Evolutionary conservation across 495 filamentous ascomycete genomes (phyloP), one percentile per base, ranked within the genome.

Genomic region (Daldinia vernicosa): DNA sequence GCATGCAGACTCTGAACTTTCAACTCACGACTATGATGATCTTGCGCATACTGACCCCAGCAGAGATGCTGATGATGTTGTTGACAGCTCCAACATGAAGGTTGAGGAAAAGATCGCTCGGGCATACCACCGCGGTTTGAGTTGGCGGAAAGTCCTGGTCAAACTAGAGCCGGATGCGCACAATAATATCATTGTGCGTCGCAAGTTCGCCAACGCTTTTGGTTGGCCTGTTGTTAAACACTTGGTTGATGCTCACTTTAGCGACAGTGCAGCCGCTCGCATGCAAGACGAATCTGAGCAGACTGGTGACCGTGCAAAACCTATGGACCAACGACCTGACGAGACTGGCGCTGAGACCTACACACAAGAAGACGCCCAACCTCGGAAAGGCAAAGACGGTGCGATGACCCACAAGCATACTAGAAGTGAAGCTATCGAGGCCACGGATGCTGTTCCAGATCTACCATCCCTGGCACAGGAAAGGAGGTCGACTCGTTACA

Each of bases 91-190:
- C 3, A 83, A 86, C 47, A 92, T 99, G 86, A 91, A 90, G 69
- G 92, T 98, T 6, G 95, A 99, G 77, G 95, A 99, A 76, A 98
- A 98, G 77, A 99, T 99, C 61, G 95, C 95, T 1, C 87, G 95
- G 52, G 95, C 94, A 43, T 99, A 98, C 78, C 95, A 99, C 76
- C 86, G 88, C 6, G 91, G 91, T 69, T 81, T 99, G 19, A 91
- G 91, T 4, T 99, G 95, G 95, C 91, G 95, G 11, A 99, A 99
- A 77, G 95, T 98, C 3, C 88, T 99, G 9, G 95, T 98, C 22
- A 89, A 94, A 47, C 85, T 99, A 8, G 95, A 99, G 76, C 95
- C 95, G 1, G 95, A 99, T 83, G 95, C 95, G 2, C 95, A 99
- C 79, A 99, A 99, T 79, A 99, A 99, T 77, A 95, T 99, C 63